phyloP scores from a whole-genome alignment of 495 filamentous ascomycete genomes.

The Trichoderma erinaceum region DNA sequence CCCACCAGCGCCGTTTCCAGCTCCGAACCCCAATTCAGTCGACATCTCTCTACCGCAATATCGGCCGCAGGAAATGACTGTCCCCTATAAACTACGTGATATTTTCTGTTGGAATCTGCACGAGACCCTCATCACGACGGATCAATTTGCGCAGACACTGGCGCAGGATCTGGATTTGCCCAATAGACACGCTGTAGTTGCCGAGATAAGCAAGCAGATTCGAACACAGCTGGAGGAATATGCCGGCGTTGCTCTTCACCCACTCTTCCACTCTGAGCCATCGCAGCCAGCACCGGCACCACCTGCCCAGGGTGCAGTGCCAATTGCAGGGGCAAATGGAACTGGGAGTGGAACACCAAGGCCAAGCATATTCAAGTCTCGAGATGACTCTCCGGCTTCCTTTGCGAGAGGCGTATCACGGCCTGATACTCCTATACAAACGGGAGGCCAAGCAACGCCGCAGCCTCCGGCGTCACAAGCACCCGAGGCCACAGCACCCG shows the following conservation, averaged over 20 bases:
- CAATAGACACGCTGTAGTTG: constrained; percentile 55
- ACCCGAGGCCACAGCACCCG: constrained; percentile 43
- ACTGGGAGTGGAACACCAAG: constrained; percentile 30
- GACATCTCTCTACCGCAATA: constrained; percentile 68
- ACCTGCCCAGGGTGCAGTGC: constrained; percentile 26
- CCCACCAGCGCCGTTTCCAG: constrained; percentile 64
- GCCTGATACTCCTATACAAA: constrained; percentile 40
- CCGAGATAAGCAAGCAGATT: constrained; percentile 86
- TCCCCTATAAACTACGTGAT: constrained; percentile 82
- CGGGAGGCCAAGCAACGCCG: constrained; percentile 14
- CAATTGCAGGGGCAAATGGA: constrained; percentile 23
- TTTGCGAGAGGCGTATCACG: constrained; percentile 32
- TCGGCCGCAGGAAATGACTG: constrained; percentile 65
- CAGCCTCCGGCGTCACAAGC: constrained; percentile 11
- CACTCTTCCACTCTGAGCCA: constrained; percentile 67
- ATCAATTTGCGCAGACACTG: constrained; percentile 85
- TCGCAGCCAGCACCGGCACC: constrained; percentile 27
- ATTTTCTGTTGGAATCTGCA: constrained; percentile 97
- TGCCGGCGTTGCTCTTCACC: constrained; percentile 87
- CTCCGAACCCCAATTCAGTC: constrained; percentile 51
- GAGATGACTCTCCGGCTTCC: constrained; percentile 38
- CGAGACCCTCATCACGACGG: constrained; percentile 87
- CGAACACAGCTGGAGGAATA: constrained; percentile 94
- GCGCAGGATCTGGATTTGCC: constrained; percentile 94
- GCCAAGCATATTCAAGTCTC: constrained; percentile 20